A percentile compares a stretch with the other conserved stretches of the same genome.
Evolutionary conservation across 495 filamentous ascomycete genomes (phyloP).

Genomic region (Hypoxylon rickii): DNA sequence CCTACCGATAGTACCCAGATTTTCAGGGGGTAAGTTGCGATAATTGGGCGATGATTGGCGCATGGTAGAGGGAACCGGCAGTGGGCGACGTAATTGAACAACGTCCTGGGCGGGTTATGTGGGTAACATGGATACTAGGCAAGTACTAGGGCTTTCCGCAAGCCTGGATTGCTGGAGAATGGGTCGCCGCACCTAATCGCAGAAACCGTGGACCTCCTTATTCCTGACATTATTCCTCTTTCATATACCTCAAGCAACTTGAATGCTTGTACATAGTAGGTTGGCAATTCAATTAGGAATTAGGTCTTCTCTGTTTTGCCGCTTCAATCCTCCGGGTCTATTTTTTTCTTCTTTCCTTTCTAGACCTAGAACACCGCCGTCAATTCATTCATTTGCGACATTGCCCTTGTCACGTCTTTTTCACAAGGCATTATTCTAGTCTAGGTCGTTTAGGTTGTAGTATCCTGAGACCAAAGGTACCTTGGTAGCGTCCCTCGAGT

Average conservation of each 20-base stretch:
- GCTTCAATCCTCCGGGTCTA: background rate
- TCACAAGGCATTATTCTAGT: conserved; percentile 6
- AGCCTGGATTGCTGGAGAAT: background rate
- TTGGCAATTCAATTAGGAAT: too few relatives aligned
- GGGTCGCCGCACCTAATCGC: background rate
- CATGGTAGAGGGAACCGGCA: conserved; percentile 23
- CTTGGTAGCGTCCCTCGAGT: conserved; percentile 18
- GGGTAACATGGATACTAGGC: conserved; percentile 1
- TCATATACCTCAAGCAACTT: background rate
- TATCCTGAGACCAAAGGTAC: too few relatives aligned
- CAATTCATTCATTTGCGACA: conserved; percentile 26
- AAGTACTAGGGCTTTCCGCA: background rate
- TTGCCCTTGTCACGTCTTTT: conserved; percentile 13
- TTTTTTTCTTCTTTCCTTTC: background rate
- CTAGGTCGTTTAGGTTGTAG: background rate
- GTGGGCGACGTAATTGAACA: conserved; percentile 27
- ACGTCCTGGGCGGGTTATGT: conserved; percentile 22
- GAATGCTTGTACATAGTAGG: conserved; percentile 8
- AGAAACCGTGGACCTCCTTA: conserved; percentile 17
- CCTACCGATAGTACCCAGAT: conserved; percentile 1
- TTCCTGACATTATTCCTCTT: conserved; percentile 14
- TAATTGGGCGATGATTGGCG: conserved; percentile 31
- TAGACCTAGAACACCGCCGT: conserved; percentile 3
- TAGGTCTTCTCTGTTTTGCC: background rate
- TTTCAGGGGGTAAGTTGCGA: conserved; percentile 17